phyloP scores from a whole-genome alignment of 2,329 filamentous ascomycete genomes.

The Bipolaris zeicola region DNA sequence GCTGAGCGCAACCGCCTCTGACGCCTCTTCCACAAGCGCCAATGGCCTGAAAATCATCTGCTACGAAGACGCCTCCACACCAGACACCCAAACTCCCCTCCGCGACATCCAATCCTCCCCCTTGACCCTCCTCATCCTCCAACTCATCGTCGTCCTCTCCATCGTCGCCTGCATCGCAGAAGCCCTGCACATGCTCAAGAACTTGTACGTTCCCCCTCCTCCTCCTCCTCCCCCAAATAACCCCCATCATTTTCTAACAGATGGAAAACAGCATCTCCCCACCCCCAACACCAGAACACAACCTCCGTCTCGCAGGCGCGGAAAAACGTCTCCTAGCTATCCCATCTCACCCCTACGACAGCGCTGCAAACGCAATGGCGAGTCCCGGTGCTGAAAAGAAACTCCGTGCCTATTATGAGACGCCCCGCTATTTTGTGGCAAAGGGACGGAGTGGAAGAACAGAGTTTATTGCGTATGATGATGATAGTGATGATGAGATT shows the following conservation, averaged over 20 bases:
- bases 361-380: constrained; percentile 6
- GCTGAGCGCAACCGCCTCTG: background rate
- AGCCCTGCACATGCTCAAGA: constrained; percentile 26
- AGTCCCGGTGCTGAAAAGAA: constrained; percentile 40
- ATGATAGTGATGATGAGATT: constrained; percentile 42
- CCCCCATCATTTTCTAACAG: background rate
- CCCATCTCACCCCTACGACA: background rate
- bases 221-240: no score
- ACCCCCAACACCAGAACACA: background rate
- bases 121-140: constrained; percentile 31
- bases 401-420: constrained; percentile 19
- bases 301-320: constrained; percentile 27
- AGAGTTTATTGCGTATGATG: constrained; percentile 36
- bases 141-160: constrained; percentile 34
- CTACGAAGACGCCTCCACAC: background rate
- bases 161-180: constrained; percentile 39
- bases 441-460: constrained; percentile 23
- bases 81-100: background rate
- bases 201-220: constrained; percentile 26
- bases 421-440: constrained; percentile 23
- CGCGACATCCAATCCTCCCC: constrained; percentile 32
- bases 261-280: background rate
- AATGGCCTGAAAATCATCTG: constrained; percentile 23
- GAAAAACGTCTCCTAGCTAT: constrained; percentile 32
- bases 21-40: no score